phyloP scores from a whole-genome alignment of 176 grass and related monocot species.

The Secale cereale region DNA sequence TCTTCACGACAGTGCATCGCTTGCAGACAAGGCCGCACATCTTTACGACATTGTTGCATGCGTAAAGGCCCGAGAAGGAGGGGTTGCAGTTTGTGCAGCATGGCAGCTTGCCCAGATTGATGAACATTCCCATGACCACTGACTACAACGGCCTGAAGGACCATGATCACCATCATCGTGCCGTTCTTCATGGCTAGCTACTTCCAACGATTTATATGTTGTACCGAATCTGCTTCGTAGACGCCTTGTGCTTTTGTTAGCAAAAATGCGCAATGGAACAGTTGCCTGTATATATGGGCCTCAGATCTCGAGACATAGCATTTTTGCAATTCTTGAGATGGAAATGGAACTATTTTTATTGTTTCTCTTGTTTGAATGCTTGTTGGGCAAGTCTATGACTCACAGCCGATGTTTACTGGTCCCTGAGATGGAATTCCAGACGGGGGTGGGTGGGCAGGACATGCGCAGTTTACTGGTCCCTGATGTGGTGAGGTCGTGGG shows the following conservation, averaged over 20 bases:
- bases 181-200: constrained; percentile 21
- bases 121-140: constrained; percentile 24
- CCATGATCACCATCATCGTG: constrained; percentile 18
- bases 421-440: no score
- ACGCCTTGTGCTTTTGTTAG: no score
- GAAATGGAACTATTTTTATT: neutral
- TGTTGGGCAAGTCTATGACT: constrained; percentile 22
- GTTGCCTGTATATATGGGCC: neutral
- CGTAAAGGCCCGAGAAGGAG: constrained; percentile 45
- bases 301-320: neutral
- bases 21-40: constrained; percentile 26
- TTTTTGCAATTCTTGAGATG: neutral
- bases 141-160: neutral
- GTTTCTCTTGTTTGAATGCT: neutral
- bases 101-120: constrained; percentile 31
- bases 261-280: neutral
- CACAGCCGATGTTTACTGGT: neutral
- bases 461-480: no score
- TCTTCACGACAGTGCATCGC: constrained; percentile 13
- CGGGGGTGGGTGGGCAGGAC: no score
- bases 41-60: constrained; percentile 22
- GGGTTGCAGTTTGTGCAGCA: constrained; percentile 34
- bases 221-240: neutral
- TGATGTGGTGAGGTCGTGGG: no score
- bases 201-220: neutral